These are phyloP conservation scores for Populus euphratica DNA, from an alignment of 345 rosid species.

Conservation along the genomic window DNA sequence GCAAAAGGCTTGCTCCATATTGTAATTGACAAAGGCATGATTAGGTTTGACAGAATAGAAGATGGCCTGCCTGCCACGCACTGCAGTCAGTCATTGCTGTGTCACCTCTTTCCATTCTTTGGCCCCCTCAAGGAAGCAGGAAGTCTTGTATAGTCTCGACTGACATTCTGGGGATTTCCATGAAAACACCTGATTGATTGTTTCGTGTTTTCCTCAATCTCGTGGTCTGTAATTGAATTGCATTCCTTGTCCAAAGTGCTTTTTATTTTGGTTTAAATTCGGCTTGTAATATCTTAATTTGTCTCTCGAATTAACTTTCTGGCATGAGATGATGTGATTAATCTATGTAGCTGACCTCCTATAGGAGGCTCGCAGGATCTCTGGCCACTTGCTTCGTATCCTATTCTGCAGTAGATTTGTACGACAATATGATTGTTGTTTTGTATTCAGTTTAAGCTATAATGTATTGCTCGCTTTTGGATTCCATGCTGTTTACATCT, in stretches of 20 bases:
- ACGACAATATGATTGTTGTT: not conserved
- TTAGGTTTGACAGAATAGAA: slow-evolving; percentile 4
- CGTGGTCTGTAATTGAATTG: slow-evolving; percentile 20
- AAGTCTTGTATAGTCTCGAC: slow-evolving; percentile 29
- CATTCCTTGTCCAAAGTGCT: slow-evolving; percentile 20
- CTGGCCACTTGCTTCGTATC: not conserved
- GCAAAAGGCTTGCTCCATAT: slow-evolving; percentile 22
- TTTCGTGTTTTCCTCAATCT: slow-evolving; percentile 17
- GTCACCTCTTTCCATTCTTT: slow-evolving; percentile 2
- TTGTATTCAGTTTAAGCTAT: not conserved
- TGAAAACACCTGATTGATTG: slow-evolving; percentile 22
- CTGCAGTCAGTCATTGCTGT: not conserved
- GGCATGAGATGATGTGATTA: not conserved
- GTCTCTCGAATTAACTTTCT: not conserved
- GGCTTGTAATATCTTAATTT: not conserved
- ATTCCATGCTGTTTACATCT: not conserved
- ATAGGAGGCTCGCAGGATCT: not conserved
- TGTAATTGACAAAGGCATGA: slow-evolving; percentile 11
- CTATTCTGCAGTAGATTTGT: not conserved
- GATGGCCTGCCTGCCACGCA: not conserved
- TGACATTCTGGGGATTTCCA: slow-evolving; percentile 27
- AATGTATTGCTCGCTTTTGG: not conserved
- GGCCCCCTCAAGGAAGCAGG: slow-evolving; percentile 4
- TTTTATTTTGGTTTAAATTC: not conserved
- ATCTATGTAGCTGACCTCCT: not conserved